These are phyloP conservation scores for Hexamita inflata DNA, from an alignment of 208 protist genomes.

Conservation along the genomic window DNA sequence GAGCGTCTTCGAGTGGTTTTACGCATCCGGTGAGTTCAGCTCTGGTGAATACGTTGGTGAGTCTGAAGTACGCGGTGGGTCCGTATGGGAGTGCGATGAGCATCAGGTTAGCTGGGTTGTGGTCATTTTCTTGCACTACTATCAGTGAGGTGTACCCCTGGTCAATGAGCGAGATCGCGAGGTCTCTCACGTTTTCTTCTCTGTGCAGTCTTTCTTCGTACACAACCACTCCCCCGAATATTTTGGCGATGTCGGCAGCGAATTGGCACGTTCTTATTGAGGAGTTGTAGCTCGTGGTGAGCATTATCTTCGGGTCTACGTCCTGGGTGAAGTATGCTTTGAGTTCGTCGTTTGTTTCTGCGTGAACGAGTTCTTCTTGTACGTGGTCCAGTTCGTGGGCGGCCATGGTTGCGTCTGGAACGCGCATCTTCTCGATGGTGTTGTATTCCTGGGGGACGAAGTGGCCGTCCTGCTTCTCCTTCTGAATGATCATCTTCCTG, in stretches of 20 bases:
- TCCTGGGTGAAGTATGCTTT: not conserved
- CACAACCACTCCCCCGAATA: not conserved
- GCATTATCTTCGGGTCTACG: not conserved
- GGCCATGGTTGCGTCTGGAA: not conserved
- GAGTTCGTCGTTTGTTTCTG: constrained; percentile 23
- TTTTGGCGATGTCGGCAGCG: not conserved
- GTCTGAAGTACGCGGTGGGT: constrained; percentile 6
- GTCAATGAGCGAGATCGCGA: not conserved
- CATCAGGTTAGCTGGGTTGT: not conserved
- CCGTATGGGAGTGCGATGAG: constrained; percentile 1
- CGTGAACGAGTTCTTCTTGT: constrained; percentile 12
- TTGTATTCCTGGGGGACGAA: not conserved
- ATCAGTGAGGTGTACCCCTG: not conserved
- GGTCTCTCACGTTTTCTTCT: not conserved
- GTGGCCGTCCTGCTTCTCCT: no score
- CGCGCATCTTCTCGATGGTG: not conserved
- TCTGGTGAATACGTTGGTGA: not conserved
- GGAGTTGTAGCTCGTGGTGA: not conserved
- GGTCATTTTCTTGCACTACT: not conserved
- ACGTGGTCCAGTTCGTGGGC: not conserved
- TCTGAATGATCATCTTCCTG: no score
- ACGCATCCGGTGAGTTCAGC: not conserved
- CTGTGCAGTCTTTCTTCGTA: not conserved
- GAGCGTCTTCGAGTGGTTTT: not conserved
- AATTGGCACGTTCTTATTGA: not conserved